Base-by-base conservation (phyloP, 2,329 filamentous ascomycete genomes). In the Clarireedia hainanense region DNA sequence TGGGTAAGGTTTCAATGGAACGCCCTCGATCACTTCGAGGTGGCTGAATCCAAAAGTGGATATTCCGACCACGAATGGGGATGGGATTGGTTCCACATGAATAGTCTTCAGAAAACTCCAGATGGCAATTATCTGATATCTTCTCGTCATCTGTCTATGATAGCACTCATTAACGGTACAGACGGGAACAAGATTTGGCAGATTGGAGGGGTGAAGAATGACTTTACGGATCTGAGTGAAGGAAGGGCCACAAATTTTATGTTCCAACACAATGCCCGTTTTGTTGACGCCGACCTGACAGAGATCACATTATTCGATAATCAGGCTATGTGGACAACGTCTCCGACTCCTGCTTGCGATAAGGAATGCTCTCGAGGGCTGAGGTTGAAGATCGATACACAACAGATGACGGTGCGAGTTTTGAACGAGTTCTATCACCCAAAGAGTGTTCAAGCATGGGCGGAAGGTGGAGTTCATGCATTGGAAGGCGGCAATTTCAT, bases 1-100 rank as follows among this genome's bases (percentile, higher is more conserved):
- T 67, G 71, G 45, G 66, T 80, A 37, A 47, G 80, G 5, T 80
- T 79, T 57, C 73, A 79, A 58, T 81, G 78, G 75, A 69, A 71
- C n/a, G 72, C 71, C 34, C 61, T 72, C 50, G 72, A 75, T 57
- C 72, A 75, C 40, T 55, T 61, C 45, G 34, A 34, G 17, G 52
- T 62, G 45, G 57, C 26, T 37, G 61, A 63, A 47, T 55, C 56
- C 6, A 63, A 50, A 52, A 60, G 50, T 9, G 39, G 27, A 10
- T 56, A 54, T 14, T 47, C 34, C 27, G 37, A 60, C 37, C 58
- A 60, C 34, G 61, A 62, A 59, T 55, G 47, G 56, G 14, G 55
- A 60, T 48, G 59, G 42, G 64, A 65, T 57, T 65, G 59, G 57
- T 65, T 64, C 55, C 64, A 65, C 57, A 63, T 65, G 56, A 65